These are phyloP conservation scores for Drechslera avenae DNA, from an alignment of 2,329 filamentous ascomycete species.

Conservation along the genomic window DNA sequence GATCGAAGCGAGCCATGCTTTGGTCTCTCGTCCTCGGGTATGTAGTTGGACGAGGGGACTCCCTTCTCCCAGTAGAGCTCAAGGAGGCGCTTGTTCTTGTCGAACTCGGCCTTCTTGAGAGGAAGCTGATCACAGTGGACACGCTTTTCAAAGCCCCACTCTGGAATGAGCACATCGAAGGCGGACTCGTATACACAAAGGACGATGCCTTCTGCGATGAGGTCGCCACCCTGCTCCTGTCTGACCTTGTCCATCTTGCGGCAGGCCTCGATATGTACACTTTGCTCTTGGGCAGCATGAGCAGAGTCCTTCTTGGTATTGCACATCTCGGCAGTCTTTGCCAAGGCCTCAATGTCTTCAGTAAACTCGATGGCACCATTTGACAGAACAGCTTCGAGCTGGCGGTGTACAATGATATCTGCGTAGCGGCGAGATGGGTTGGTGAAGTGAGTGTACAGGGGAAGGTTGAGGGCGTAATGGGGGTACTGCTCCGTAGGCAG, in stretches of 20 bases:
- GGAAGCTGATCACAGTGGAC: slow-evolving; percentile 98
- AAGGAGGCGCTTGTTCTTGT: slow-evolving; percentile 91
- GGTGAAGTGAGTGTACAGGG: slow-evolving; percentile 96
- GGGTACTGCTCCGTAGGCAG: slow-evolving; percentile 76
- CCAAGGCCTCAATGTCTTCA: slow-evolving; percentile 85
- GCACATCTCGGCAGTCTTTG: slow-evolving; percentile 92
- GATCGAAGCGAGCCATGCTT: slow-evolving; percentile 78
- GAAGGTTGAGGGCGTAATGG: slow-evolving; percentile 91
- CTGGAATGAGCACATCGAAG: slow-evolving; percentile 96
- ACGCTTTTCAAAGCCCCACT: slow-evolving; percentile 98
- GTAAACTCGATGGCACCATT: slow-evolving; percentile 81
- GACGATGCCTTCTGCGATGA: slow-evolving; percentile 94
- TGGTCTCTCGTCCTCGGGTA: slow-evolving; percentile 94
- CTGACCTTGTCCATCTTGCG: slow-evolving; percentile 92
- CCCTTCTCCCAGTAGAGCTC: slow-evolving; percentile 99
- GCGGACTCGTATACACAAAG: slow-evolving; percentile 98
- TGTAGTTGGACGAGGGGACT: slow-evolving; percentile 91
- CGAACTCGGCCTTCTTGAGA: slow-evolving; percentile 98
- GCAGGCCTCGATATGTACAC: slow-evolving; percentile 97
- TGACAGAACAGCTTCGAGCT: slow-evolving; percentile 85
- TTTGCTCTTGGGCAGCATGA: slow-evolving; percentile 96
- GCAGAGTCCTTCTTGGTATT: slow-evolving; percentile 99
- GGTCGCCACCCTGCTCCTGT: slow-evolving; percentile 83
- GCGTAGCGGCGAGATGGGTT: slow-evolving; percentile 93
- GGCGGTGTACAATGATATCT: slow-evolving; percentile 92